These are phyloP conservation scores for Otatea glauca DNA, from an alignment of 176 grass and related monocot genomes.

Conservation along the genomic window DNA sequence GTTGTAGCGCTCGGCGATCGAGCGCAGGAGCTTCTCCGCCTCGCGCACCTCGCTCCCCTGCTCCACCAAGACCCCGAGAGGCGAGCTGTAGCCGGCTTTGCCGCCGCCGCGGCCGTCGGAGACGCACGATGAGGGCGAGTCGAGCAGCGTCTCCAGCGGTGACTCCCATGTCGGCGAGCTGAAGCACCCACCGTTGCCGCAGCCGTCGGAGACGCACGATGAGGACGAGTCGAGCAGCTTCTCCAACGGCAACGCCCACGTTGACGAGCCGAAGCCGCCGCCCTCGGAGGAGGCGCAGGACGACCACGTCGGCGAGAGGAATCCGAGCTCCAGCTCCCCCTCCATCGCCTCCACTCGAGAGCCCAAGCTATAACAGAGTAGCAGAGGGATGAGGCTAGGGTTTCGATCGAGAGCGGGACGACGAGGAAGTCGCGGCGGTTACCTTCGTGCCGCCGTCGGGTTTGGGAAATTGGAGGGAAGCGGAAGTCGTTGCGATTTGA, in stretches of 20 bases:
- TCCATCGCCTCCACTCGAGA: slow-evolving; percentile 45
- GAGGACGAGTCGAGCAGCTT: slow-evolving; percentile 28
- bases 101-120: neutral
- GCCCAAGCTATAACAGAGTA: slow-evolving; percentile 35
- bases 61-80: slow-evolving; percentile 29
- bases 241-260: neutral
- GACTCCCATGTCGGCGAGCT: slow-evolving; percentile 14
- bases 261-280: neutral
- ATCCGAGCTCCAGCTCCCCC: slow-evolving; percentile 33
- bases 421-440: slow-evolving; percentile 34
- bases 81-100: slow-evolving; percentile 15
- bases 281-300: slow-evolving; percentile 24
- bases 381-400: slow-evolving; percentile 46
- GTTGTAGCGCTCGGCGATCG: slow-evolving; percentile 66
- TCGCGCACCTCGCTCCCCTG: slow-evolving; percentile 38
- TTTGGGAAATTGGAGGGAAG: slow-evolving; percentile 53
- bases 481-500: slow-evolving; percentile 27
- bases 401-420: slow-evolving; percentile 42
- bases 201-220: slow-evolving; percentile 11
- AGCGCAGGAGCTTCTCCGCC: slow-evolving; percentile 57
- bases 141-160: neutral
- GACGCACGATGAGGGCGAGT: slow-evolving; percentile 31
- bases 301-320: slow-evolving; percentile 19
- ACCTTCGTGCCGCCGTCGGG: slow-evolving; percentile 22
- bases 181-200: slow-evolving; percentile 10